Evolutionary conservation across 2,329 filamentous ascomycete genomes (phyloP).

Genomic region (Hortaea sp.): DNA sequence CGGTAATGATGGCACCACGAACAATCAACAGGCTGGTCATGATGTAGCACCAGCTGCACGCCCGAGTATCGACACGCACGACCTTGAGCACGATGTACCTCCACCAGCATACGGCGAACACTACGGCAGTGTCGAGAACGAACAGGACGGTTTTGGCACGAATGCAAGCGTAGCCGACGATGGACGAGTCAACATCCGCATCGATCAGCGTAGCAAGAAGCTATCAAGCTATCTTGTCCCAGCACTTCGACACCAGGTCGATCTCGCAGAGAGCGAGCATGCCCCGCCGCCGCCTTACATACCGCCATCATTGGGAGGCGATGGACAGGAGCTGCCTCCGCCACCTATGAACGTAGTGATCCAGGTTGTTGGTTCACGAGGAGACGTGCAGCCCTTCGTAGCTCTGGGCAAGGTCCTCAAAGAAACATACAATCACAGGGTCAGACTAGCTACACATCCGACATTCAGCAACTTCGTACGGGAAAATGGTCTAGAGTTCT

Average conservation of each 20-base stretch:
- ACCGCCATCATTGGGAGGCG: constrained; percentile 59
- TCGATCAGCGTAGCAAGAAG: constrained; percentile 58
- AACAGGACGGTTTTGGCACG: constrained; percentile 30
- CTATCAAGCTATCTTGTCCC: constrained; percentile 59
- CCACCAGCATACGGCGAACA: constrained; percentile 31
- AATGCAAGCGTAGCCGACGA: constrained; percentile 44
- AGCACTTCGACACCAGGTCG: constrained; percentile 48
- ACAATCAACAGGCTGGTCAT: constrained; percentile 15
- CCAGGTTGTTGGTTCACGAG: constrained; percentile 39
- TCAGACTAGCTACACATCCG: constrained; percentile 40
- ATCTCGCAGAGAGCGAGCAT: constrained; percentile 37
- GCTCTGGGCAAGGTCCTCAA: constrained; percentile 40
- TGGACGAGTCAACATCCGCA: constrained; percentile 69
- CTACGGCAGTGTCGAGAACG: constrained; percentile 27
- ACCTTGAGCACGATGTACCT: constrained; percentile 16
- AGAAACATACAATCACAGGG: constrained; percentile 38
- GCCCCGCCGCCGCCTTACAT: constrained; percentile 57
- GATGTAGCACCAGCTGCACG: constrained; percentile 11
- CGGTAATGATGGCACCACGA: constrained; percentile 8
- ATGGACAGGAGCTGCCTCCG: constrained; percentile 45
- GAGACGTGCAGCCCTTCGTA: constrained; percentile 42
- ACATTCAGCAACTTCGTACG: constrained; percentile 40
- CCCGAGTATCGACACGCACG: background rate
- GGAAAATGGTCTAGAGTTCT: constrained; percentile 42
- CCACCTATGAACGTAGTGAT: constrained; percentile 41